Evolutionary conservation across 2,329 filamentous ascomycete species (phyloP).

Genomic region (Tympanopsis confertula): DNA sequence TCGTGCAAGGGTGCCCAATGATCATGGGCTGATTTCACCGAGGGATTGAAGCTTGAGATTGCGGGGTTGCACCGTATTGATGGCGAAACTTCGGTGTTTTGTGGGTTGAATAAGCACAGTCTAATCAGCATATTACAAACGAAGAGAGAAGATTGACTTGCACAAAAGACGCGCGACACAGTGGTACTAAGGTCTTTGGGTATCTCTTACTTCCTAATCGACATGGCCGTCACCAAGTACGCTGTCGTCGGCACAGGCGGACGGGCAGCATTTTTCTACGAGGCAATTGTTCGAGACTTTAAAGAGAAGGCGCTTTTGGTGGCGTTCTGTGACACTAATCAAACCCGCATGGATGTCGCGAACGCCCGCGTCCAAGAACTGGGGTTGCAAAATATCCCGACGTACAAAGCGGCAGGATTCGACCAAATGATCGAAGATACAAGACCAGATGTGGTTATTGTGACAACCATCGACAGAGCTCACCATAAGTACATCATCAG

Average conservation of each 20-base stretch:
- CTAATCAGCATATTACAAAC: too few relatives aligned
- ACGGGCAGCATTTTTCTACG: slow-evolving; percentile 49
- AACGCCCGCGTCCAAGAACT: slow-evolving; percentile 33
- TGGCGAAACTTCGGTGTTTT: too few relatives aligned
- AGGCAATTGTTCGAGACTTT: slow-evolving; percentile 41
- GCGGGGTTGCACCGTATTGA: too few relatives aligned
- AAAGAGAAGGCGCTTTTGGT: slow-evolving; percentile 35
- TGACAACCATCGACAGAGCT: slow-evolving; percentile 51
- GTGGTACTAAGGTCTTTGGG: too few relatives aligned
- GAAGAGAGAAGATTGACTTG: too few relatives aligned
- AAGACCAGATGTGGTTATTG: slow-evolving; percentile 46
- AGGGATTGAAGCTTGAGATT: too few relatives aligned
- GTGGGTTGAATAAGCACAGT: too few relatives aligned
- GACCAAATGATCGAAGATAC: slow-evolving; percentile 45
- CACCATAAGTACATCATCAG: slow-evolving; percentile 49
- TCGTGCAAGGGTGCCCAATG: too few relatives aligned
- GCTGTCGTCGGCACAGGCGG: slow-evolving; percentile 47
- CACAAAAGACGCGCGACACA: too few relatives aligned
- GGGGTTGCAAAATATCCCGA: slow-evolving; percentile 35
- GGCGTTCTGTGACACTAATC: slow-evolving; percentile 47
- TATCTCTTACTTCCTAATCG: too few relatives aligned
- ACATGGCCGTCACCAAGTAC: too few relatives aligned
- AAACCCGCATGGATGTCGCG: slow-evolving; percentile 45
- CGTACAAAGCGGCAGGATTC: slow-evolving; percentile 40
- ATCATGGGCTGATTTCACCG: too few relatives aligned